These are phyloP conservation scores for Phaseolus coccineus DNA, from an alignment of 331 rosid genomes.

Conservation along the genomic window DNA sequence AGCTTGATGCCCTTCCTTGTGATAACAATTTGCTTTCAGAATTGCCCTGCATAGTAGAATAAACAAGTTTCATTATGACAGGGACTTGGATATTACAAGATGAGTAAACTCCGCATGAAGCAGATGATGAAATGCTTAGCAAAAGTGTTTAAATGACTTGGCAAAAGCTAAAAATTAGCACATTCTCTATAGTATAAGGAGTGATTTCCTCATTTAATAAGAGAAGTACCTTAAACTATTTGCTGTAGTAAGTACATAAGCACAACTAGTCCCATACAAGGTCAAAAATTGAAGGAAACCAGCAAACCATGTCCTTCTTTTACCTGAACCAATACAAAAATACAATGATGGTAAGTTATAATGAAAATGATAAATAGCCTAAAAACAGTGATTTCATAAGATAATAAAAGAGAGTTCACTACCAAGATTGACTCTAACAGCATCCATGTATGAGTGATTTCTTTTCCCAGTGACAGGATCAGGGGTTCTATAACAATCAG, in stretches of 20 bases:
- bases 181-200: not conserved
- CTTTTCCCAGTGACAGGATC: constrained; percentile 69
- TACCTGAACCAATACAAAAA: constrained; percentile 44
- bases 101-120: too few species aligned
- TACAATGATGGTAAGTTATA: constrained; percentile 27
- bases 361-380: not conserved
- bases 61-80: not conserved
- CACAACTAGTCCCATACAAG: constrained; percentile 62
- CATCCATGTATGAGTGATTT: constrained; percentile 67
- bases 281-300: constrained; percentile 60
- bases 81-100: too few species aligned
- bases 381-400: not conserved
- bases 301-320: constrained; percentile 54
- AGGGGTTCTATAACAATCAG: constrained; percentile 74
- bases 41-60: constrained; percentile 62
- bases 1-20: constrained; percentile 71
- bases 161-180: too few species aligned
- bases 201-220: not conserved
- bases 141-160: too few species aligned
- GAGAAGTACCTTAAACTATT: constrained; percentile 63
- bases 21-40: constrained; percentile 71
- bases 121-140: too few species aligned
- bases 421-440: constrained; percentile 73
- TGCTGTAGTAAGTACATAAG: constrained; percentile 79
- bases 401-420: constrained; percentile 17